Conservation (phyloP, 179 eudicot genomes). For the Heliamphora pulchella region DNA sequence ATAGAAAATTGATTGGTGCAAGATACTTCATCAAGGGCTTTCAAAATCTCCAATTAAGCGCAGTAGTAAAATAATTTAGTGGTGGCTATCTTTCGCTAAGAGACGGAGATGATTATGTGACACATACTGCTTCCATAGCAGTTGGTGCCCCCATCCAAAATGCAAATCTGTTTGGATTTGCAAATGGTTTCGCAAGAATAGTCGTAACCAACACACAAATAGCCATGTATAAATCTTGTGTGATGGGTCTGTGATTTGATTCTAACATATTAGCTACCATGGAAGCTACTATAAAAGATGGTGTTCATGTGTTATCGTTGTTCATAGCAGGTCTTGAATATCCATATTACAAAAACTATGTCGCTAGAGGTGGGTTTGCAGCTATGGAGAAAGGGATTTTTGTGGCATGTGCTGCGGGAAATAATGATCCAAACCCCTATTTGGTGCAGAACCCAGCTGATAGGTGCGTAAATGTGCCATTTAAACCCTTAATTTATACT, state of each 20-base stretch:
- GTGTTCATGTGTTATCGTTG: not conserved
- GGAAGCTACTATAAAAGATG: not conserved
- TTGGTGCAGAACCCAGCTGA: not conserved
- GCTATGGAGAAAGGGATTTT: not conserved
- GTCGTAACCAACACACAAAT: not conserved
- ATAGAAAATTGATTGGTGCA: slow-evolving; percentile 7
- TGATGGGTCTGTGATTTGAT: not conserved
- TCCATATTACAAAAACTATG: not conserved
- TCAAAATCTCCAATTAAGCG: too few relatives aligned
- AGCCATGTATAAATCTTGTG: not conserved
- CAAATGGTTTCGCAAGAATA: not conserved
- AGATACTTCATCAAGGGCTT: slow-evolving; percentile 6
- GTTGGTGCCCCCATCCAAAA: not conserved
- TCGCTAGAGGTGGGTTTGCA: not conserved
- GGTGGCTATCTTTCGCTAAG: slow-evolving; percentile 3
- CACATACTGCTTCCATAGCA: slow-evolving; percentile 6
- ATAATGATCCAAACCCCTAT: not conserved
- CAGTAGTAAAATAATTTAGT: not conserved
- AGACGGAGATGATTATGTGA: slow-evolving; percentile 6
- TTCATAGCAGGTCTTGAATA: not conserved
- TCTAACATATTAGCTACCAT: not conserved
- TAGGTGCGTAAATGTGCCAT: too few relatives aligned
- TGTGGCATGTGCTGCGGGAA: not conserved
- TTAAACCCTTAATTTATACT: too few relatives aligned
- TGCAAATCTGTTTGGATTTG: too few relatives aligned